phyloP scores from a whole-genome alignment of 768 basidiomycete species.

The Kwoniella sp. region DNA sequence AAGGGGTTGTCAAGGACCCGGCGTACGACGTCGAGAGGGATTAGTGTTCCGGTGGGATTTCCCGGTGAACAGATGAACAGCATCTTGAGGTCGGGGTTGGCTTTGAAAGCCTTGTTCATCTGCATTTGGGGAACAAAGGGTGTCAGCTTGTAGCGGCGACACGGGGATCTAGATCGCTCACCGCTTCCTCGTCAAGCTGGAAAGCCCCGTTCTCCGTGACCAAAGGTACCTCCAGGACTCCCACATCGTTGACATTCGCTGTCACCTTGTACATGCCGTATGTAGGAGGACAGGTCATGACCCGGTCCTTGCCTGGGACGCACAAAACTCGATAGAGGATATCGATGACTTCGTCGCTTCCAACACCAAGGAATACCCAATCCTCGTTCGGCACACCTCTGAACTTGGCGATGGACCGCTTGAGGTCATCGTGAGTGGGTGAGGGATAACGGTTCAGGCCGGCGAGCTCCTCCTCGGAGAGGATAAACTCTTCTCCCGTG shows the following conservation, averaged over 20 bases:
- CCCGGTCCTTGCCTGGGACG: conserved; percentile 69
- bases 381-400: conserved; percentile 63
- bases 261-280: conserved; percentile 97
- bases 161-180: conserved; percentile 54
- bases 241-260: conserved; percentile 91
- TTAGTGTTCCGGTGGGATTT: conserved; percentile 86
- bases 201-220: conserved; percentile 80
- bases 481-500: conserved; percentile 1
- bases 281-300: conserved; percentile 86
- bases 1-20: conserved; percentile 68
- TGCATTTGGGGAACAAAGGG: too few relatives aligned
- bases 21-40: conserved; percentile 67
- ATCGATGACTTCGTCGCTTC: conserved; percentile 95
- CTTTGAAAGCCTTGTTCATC: conserved; percentile 55
- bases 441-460: conserved; percentile 85
- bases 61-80: conserved; percentile 95
- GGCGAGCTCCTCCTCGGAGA: conserved; percentile 24
- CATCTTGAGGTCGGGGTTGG: conserved; percentile 76
- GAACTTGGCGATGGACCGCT: conserved; percentile 66
- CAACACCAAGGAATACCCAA: conserved; percentile 89
- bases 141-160: too few relatives aligned
- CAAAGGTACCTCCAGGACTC: conserved; percentile 70
- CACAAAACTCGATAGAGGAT: conserved; percentile 87
- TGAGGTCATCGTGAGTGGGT: conserved; percentile 77
- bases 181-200: conserved; percentile 68